phyloP scores from a whole-genome alignment of 2,329 filamentous ascomycete species.

The Penicillium sp. region DNA sequence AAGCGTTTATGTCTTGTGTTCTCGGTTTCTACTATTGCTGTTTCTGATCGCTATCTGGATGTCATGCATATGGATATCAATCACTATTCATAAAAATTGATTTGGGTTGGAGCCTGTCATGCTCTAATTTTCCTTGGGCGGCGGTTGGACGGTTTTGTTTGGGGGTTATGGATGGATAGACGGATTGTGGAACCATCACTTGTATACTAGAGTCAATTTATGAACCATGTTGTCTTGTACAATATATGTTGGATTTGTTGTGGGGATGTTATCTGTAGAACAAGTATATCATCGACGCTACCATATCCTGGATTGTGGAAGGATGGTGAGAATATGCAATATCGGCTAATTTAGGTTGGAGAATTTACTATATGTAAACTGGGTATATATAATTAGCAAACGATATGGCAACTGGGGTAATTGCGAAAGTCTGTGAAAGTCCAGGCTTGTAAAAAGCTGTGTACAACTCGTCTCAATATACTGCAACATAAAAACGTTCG shows the following conservation, averaged over 20 bases:
- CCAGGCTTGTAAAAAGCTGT: neutral
- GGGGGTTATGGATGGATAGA: slow-evolving; percentile 9
- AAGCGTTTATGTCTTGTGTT: slow-evolving; percentile 8
- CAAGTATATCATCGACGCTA: neutral
- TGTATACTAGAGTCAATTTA: slow-evolving; percentile 29
- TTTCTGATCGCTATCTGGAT: neutral
- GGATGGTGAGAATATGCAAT: neutral
- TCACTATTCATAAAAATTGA: neutral
- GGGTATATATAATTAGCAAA: neutral
- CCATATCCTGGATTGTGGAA: neutral
- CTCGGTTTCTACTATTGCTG: neutral
- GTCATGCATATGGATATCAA: neutral
- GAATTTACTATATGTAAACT: neutral
- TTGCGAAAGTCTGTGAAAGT: too few species aligned
- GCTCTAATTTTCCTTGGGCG: neutral
- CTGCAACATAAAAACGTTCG: neutral
- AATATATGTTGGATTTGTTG: too few species aligned
- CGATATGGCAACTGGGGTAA: neutral
- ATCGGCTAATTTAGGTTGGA: too few species aligned
- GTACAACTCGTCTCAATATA: neutral
- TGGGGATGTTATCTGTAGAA: neutral
- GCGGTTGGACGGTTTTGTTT: slow-evolving; percentile 1
- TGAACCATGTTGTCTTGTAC: slow-evolving; percentile 13
- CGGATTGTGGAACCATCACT: slow-evolving; percentile 12
- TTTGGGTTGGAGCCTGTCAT: neutral